These are phyloP conservation scores for Colletotrichum lentis DNA, from an alignment of 2,329 filamentous ascomycete genomes.

Conservation along the genomic window DNA sequence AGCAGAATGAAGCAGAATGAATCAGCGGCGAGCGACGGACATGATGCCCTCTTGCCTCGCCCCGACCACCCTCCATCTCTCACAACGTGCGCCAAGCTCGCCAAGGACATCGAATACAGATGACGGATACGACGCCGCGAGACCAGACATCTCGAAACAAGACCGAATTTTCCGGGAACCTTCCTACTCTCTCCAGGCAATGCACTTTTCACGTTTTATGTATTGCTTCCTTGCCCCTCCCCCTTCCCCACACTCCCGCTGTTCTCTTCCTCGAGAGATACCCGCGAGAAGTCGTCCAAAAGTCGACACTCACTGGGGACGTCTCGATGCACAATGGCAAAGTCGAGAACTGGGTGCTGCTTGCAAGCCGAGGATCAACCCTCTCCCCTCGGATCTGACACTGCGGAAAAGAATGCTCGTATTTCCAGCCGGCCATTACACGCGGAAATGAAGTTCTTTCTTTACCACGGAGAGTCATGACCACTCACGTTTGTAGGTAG, in stretches of 20 bases:
- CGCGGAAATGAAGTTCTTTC: not conserved
- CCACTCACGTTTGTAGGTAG: not conserved
- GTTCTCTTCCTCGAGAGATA: not conserved
- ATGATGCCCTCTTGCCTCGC: constrained; percentile 3
- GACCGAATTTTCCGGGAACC: constrained; percentile 14
- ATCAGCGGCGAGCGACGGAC: constrained; percentile 1
- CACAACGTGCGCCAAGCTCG: constrained; percentile 35
- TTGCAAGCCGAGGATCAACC: not conserved
- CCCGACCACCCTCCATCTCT: constrained; percentile 24
- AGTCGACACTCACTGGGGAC: not conserved
- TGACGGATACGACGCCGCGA: constrained; percentile 14
- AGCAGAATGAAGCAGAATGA: constrained; percentile 10
- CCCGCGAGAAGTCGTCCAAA: constrained; percentile 6
- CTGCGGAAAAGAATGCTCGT: not conserved
- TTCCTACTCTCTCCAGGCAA: not conserved
- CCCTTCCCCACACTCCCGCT: no score
- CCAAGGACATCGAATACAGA: constrained; percentile 34
- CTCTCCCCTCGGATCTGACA: not conserved
- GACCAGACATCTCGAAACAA: constrained; percentile 29
- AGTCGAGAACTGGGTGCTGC: not conserved
- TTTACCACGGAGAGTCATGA: constrained; percentile 9
- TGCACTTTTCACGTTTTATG: constrained; percentile 14
- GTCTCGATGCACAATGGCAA: not conserved
- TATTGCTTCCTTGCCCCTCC: not conserved
- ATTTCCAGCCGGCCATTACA: not conserved